Percentiles rank a stretch among this genome's conserved stretches.
These are phyloP conservation scores for Aureobasidium sp. DNA, from an alignment of 2,329 filamentous ascomycete genomes.

Conservation along the genomic window DNA sequence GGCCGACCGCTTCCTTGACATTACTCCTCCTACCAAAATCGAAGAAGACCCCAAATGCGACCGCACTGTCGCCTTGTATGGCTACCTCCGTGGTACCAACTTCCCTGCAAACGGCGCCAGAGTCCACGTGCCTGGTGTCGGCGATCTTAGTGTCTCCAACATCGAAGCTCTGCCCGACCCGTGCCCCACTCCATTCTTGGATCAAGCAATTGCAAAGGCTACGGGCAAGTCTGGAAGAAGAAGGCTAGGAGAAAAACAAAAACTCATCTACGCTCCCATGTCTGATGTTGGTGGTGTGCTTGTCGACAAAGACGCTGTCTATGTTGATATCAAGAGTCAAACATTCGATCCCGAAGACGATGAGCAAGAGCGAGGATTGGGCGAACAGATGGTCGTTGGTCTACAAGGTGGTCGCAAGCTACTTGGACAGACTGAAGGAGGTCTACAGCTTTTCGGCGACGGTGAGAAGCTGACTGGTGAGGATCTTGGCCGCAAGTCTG, in stretches of 20 bases:
- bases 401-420: conserved; percentile 75
- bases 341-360: conserved; percentile 63
- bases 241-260: conserved; percentile 90
- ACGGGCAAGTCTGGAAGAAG: conserved; percentile 73
- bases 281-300: conserved; percentile 93
- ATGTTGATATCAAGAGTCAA: conserved; percentile 64
- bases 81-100: conserved; percentile 90
- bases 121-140: conserved; percentile 86
- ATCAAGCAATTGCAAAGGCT: conserved; percentile 76
- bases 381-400: conserved; percentile 88
- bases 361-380: conserved; percentile 71
- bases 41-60: conserved; percentile 87
- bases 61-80: conserved; percentile 81
- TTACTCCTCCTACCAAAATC: conserved; percentile 86
- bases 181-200: conserved; percentile 86
- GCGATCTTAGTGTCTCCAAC: conserved; percentile 73
- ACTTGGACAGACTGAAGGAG: conserved; percentile 72
- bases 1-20: conserved; percentile 88
- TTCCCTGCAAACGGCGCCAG: conserved; percentile 78
- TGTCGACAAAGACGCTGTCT: conserved; percentile 95
- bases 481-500: conserved; percentile 45
- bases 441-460: conserved; percentile 76
- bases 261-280: conserved; percentile 94
- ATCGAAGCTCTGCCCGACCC: conserved; percentile 90
- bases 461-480: conserved; percentile 57